Base-by-base conservation (phyloP, 345 rosid species). In the Adansonia digitata region DNA sequence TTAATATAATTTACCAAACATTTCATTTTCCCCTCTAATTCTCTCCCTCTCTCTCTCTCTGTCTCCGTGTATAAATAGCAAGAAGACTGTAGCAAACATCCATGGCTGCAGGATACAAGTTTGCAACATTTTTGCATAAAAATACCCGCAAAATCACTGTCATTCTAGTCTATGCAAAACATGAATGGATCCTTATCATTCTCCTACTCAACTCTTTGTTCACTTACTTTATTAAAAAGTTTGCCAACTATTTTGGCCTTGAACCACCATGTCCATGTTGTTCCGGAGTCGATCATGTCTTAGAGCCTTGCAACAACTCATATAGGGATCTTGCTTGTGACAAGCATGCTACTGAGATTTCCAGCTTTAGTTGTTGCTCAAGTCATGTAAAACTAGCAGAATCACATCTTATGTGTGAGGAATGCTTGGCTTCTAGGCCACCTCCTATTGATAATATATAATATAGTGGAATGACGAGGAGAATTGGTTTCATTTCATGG, bases 131-230 rank as follows among this genome's bases (percentile, higher is more conserved):
- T 84, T 65, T 95, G 71, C 90, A 91, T 61, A 87, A 86, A 74
- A 88, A 87, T 81, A 88, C 90, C n/a, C 82, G 84, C 77, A 89
- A 84, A 79, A 77, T 91, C 74, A 84, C 87, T 31, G 84, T 88
- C n/a, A 83, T 91, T 72, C 81, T 94, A 72, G 84, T 89, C 78
- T 91, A 94, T 80, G 89, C 97, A 34, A 61, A 85, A 22, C 93
- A 92, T 2, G 98, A 94, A 85, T 94, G 98, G 98, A 66, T 90
- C 79, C 86, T 92, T 76, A 92, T 94, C 84, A 7, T 88, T 39
- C 85, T 92, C 64, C 89, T 94, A 49, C 83, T 91, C 73, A 88
- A 89, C 82, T 90, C 98, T 18, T 74, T 91, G 22, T 89, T 89
- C 80, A 82, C 89, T 76, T 91, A 83, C 76, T 82, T 90, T 39